Evolutionary conservation across 2,329 filamentous ascomycete genomes (phyloP).

Genomic region (Pestalotiopsis sp.): DNA sequence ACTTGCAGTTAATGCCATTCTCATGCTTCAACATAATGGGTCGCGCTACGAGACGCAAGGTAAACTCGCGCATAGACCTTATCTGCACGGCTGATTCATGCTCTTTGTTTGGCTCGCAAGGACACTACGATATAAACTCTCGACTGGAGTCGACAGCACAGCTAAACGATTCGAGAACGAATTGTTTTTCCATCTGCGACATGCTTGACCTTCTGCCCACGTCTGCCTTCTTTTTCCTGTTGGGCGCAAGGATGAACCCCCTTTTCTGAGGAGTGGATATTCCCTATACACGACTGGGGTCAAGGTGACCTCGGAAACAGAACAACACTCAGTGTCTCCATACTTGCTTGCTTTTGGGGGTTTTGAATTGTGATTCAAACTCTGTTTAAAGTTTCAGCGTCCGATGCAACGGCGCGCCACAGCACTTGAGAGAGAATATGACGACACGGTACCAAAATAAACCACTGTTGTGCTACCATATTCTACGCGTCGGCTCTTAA

Average conservation of each 20-base stretch:
- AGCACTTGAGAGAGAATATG: background rate
- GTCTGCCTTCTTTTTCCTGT: background rate
- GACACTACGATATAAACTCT: too few species aligned
- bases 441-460: background rate
- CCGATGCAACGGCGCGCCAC: background rate
- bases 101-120: too few species aligned
- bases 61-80: too few species aligned
- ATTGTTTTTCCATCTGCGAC: background rate
- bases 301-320: background rate
- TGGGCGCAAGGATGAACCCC: background rate
- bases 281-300: background rate
- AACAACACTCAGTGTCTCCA: background rate
- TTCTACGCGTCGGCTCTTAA: background rate
- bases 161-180: background rate
- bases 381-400: background rate
- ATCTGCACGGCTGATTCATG: too few species aligned
- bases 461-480: background rate
- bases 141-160: background rate
- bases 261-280: background rate
- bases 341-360: background rate
- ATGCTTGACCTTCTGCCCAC: background rate
- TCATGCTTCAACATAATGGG: too few species aligned
- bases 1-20: too few species aligned
- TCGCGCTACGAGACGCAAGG: too few species aligned
- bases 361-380: background rate